These are phyloP conservation scores for Blastobotrys parvus DNA, from an alignment of 805 yeast genomes.

Conservation along the genomic window DNA sequence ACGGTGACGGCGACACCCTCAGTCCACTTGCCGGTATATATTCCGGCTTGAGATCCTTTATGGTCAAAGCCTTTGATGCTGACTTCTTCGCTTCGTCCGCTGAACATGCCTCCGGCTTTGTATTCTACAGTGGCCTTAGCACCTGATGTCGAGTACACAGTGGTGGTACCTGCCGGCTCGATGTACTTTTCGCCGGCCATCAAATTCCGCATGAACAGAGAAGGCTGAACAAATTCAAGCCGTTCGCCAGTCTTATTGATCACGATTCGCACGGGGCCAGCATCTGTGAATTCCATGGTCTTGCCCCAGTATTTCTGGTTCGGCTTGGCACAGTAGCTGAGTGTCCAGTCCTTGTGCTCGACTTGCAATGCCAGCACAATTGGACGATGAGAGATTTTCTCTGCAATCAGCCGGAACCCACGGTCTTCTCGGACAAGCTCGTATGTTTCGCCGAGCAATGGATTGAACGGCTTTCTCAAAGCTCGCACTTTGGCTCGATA, in stretches of 20 bases:
- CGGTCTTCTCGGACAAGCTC: constrained; percentile 81
- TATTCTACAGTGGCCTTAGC: constrained; percentile 62
- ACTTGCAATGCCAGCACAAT: constrained; percentile 73
- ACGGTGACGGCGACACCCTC: constrained; percentile 40
- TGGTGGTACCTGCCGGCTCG: constrained; percentile 70
- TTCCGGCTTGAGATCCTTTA: constrained; percentile 20
- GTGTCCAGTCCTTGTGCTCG: constrained; percentile 60
- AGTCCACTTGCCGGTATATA: constrained; percentile 74
- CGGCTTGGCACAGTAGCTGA: constrained; percentile 33
- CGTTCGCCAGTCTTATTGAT: constrained; percentile 56
- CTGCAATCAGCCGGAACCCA: constrained; percentile 67
- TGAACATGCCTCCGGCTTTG: constrained; percentile 77
- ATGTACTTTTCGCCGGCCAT: constrained; percentile 93
- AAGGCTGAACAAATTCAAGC: constrained; percentile 76
- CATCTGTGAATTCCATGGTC: constrained; percentile 71
- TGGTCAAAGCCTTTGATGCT: constrained; percentile 27
- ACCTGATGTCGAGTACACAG: constrained; percentile 62
- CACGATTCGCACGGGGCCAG: constrained; percentile 56
- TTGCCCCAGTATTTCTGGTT: constrained; percentile 94
- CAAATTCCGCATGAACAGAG: constrained; percentile 71
- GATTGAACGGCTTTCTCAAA: constrained; percentile 87
- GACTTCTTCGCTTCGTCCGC: constrained; percentile 69
- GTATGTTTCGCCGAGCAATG: constrained; percentile 86
- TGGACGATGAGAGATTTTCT: constrained; percentile 86
- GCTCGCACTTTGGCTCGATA: constrained; percentile 68